Evolutionary conservation across 2,329 filamentous ascomycete species (phyloP), one percentile per base, ranked within the genome.

Genomic region (Acrocalymma vagum): DNA sequence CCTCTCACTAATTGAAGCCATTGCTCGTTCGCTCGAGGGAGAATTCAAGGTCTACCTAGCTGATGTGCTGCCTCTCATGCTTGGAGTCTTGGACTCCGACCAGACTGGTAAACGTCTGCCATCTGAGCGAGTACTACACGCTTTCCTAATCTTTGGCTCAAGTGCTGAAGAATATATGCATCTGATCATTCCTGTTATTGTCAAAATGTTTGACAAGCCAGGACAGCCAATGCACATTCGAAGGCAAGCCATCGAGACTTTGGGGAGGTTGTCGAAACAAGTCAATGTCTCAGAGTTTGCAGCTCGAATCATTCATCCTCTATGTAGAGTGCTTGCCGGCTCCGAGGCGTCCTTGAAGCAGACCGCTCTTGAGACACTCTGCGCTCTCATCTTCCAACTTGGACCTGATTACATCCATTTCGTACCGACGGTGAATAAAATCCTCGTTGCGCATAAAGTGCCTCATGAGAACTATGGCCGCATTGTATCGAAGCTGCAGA

Each of bases 111-210:
- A 90, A 60, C 82, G 90, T n/a, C 80, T 83, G 10, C 87, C 91
- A 3, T 95, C 92, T 0, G 91, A 96, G 65, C 87, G 87, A 56
- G 92, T 99, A 4, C 78, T 99, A 16, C 94, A 97, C 65, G 92
- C 93, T 0, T 96, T 99, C 69, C 75, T 99, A 18, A 89, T 99
- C 1, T 99, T 99, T 65, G 95, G 95, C 1, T 87, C 92, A 0
- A 97, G 92, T 62, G 89, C 88, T 9, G 94, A 99, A 67, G 94
- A 99, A 67, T 99, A 99, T 69, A 99, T 99, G 94, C 94, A 99
- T 67, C 79, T 99, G 36, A 97, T 99, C 54, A 90, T 99, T 35
- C 94, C 94, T 0, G 90, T 95, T 23, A 91, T 99, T 60, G 92
- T 99, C 7, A 85, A 88, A 29, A 88, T 96, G 32, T 97, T 99